phyloP scores from a whole-genome alignment of 371 early-diverging fungal species.

The Apophysomyces trapeziformis region DNA sequence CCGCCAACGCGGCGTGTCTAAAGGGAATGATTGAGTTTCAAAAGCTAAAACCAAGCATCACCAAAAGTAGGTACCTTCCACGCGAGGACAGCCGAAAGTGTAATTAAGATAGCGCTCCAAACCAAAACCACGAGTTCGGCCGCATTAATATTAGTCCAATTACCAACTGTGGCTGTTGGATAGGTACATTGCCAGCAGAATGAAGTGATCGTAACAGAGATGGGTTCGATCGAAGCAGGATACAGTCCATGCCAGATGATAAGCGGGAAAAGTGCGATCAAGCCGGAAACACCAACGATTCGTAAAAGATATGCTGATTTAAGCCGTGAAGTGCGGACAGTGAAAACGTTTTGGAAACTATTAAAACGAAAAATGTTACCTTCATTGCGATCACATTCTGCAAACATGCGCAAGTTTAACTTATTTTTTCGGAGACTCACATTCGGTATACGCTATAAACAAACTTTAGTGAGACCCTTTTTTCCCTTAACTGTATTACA shows the following conservation, averaged over 20 bases:
- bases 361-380: background rate
- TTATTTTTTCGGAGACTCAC: slow-evolving; percentile 21
- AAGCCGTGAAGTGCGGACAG: slow-evolving; percentile 37
- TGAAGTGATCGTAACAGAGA: slow-evolving; percentile 14
- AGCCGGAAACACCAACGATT: slow-evolving; percentile 28
- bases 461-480: background rate
- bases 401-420: background rate
- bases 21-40: background rate
- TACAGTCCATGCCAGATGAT: slow-evolving; percentile 37
- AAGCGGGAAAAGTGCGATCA: slow-evolving; percentile 26
- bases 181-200: slow-evolving; percentile 44
- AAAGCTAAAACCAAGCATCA: background rate
- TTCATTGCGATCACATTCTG: background rate
- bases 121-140: slow-evolving; percentile 27
- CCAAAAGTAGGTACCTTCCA: slow-evolving; percentile 34
- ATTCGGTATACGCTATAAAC: slow-evolving; percentile 44
- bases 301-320: slow-evolving; percentile 39
- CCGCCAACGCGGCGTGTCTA: slow-evolving; percentile 44
- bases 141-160: slow-evolving; percentile 28
- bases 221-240: slow-evolving; percentile 18
- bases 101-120: slow-evolving; percentile 28
- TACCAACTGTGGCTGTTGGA: slow-evolving; percentile 18
- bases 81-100: slow-evolving; percentile 39
- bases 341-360: slow-evolving; percentile 52
- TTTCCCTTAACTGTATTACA: background rate